These are phyloP conservation scores for Rosa hybrid DNA, from an alignment of 331 rosid species.

Conservation along the genomic window DNA sequence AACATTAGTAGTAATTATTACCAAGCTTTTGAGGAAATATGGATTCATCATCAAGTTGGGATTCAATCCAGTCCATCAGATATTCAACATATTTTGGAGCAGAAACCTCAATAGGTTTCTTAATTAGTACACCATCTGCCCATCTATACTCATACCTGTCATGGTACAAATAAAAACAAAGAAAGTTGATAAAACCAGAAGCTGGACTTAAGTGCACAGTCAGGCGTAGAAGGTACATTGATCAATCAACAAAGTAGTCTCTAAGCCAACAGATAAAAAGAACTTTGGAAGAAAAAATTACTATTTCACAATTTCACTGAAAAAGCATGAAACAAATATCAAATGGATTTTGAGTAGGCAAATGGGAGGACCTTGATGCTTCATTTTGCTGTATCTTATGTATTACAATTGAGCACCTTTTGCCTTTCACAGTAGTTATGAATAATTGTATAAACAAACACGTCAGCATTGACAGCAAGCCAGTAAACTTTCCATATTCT, in stretches of 20 bases:
- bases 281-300: background rate
- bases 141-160: conserved; percentile 95
- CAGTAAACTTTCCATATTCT: background rate
- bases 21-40: conserved; percentile 99
- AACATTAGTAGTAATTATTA: conserved; percentile 18
- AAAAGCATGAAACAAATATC: background rate
- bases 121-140: conserved; percentile 98
- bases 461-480: background rate
- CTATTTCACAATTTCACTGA: background rate
- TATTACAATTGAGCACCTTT: background rate
- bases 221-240: background rate
- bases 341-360: background rate
- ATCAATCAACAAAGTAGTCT: background rate
- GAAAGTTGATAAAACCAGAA: background rate
- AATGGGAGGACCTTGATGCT: background rate
- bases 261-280: background rate
- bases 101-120: conserved; percentile 98
- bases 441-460: conserved; percentile 1
- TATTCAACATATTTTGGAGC: conserved; percentile 99
- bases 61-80: conserved; percentile 98
- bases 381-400: background rate
- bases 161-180: conserved; percentile 13
- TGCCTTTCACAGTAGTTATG: background rate
- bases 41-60: conserved; percentile 97
- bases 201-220: background rate